A percentile compares a stretch with the other conserved stretches of the same genome.
Evolutionary conservation across 441 rosid species (phyloP).

Genomic region (Mallotus repandus): DNA sequence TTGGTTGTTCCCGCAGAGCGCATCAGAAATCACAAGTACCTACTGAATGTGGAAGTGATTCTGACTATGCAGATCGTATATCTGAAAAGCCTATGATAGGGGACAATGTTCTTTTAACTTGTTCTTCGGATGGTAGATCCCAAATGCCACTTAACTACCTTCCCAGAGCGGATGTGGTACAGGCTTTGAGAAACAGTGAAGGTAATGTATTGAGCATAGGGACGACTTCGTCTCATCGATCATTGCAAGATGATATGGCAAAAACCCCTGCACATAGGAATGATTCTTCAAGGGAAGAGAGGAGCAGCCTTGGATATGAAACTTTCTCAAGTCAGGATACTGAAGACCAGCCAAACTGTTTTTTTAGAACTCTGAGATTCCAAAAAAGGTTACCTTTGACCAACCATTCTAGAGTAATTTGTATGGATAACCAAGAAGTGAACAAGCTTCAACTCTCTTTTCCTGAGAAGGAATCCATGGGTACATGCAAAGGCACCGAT

Average conservation of each 20-base stretch:
- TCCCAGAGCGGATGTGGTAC: constrained; percentile 38
- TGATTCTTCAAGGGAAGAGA: constrained; percentile 32
- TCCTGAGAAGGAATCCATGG: constrained; percentile 27
- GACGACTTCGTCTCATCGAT: constrained; percentile 41
- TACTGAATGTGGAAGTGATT: constrained; percentile 36
- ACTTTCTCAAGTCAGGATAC: constrained; percentile 28
- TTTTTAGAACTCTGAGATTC: constrained; percentile 38
- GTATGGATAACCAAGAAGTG: constrained; percentile 35
- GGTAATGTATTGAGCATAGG: constrained; percentile 68
- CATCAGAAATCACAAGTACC: constrained; percentile 44
- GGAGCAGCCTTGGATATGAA: constrained; percentile 17
- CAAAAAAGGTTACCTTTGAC: constrained; percentile 31
- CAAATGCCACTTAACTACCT: constrained; percentile 30
- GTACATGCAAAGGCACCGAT: constrained; percentile 21
- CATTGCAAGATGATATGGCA: constrained; percentile 32
- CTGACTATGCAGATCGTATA: constrained; percentile 39
- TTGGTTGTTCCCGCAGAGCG: constrained; percentile 74
- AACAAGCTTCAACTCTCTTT: constrained; percentile 36
- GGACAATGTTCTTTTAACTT: constrained; percentile 30
- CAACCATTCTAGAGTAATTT: constrained; percentile 29
- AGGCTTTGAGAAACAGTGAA: constrained; percentile 64
- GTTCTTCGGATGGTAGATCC: constrained; percentile 38
- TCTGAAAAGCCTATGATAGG: constrained; percentile 45
- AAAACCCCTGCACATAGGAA: constrained; percentile 25
- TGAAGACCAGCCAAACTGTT: constrained; percentile 42